phyloP scores from a whole-genome alignment of 441 rosid genomes.

The Populus hybrid region DNA sequence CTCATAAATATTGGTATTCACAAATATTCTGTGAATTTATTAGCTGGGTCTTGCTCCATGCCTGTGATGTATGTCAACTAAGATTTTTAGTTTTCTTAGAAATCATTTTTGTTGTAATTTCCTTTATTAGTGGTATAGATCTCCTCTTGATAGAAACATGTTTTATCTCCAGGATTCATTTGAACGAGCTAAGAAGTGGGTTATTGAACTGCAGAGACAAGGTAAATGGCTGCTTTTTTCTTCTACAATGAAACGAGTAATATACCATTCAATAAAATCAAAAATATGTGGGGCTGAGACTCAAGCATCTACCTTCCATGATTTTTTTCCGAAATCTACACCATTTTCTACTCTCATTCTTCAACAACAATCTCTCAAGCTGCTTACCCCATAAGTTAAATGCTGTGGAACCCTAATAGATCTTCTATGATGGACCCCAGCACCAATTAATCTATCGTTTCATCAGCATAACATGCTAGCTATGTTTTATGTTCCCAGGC shows the following conservation, averaged over 20 bases:
- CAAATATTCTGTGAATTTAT: neutral
- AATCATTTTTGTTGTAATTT: neutral
- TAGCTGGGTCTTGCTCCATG: neutral
- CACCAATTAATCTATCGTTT: neutral
- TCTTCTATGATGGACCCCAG: neutral
- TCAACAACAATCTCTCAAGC: neutral
- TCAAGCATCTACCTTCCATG: neutral
- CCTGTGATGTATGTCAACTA: neutral
- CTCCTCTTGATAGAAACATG: neutral
- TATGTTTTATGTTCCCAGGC: neutral
- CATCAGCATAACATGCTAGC: neutral
- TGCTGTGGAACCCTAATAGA: neutral
- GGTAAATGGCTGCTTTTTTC: slow-evolving; percentile 29
- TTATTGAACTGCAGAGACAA: slow-evolving; percentile 71
- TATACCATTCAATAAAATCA: neutral
- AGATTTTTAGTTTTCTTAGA: neutral
- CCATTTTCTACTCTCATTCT: neutral
- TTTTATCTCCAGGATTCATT: slow-evolving; percentile 53
- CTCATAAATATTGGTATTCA: no score
- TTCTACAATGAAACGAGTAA: neutral
- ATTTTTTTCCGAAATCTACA: neutral
- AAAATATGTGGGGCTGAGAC: neutral
- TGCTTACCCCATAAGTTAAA: neutral
- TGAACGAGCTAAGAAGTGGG: slow-evolving; percentile 67
- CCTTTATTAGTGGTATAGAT: neutral